phyloP scores from a whole-genome alignment of 1,284 basidiomycete species.

The Ceratobasidium sp. region DNA sequence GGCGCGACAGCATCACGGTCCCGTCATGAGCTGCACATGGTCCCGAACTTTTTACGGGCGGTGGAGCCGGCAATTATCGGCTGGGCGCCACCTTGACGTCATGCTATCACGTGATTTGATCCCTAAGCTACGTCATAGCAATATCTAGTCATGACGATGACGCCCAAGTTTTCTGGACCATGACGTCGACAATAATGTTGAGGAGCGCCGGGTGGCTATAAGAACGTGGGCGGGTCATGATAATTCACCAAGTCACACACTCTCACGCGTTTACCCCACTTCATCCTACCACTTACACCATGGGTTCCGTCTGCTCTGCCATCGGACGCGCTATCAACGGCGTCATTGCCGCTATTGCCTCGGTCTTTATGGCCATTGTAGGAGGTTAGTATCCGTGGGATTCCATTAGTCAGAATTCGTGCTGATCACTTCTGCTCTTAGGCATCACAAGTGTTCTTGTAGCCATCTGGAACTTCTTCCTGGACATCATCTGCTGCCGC shows the following conservation, averaged over 20 bases:
- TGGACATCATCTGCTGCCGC: conserved; percentile 50
- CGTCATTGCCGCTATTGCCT: conserved; percentile 48
- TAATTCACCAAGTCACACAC: too few species aligned
- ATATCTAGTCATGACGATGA: neutral
- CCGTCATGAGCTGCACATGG: neutral
- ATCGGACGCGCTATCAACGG: conserved; percentile 47
- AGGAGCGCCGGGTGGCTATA: neutral
- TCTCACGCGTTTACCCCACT: too few species aligned
- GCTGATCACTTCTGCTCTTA: neutral
- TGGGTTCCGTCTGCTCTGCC: conserved; percentile 49
- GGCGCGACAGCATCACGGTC: neutral
- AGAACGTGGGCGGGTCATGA: neutral
- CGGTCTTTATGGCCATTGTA: conserved; percentile 47
- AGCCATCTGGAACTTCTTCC: conserved; percentile 50
- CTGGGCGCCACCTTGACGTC: neutral
- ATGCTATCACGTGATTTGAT: neutral
- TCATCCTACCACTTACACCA: neutral
- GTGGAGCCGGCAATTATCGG: too few species aligned
- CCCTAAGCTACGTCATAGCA: neutral
- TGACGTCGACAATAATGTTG: neutral
- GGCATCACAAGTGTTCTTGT: conserved; percentile 46
- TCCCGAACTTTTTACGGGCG: neutral
- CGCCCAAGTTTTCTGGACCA: neutral
- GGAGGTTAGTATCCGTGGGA: conserved; percentile 40
- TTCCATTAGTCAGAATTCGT: neutral